Percentiles rank a stretch among this genome's conserved stretches.
Evolutionary conservation across 306 rosid genomes (phyloP).

Genomic region (Neltuma alba): DNA sequence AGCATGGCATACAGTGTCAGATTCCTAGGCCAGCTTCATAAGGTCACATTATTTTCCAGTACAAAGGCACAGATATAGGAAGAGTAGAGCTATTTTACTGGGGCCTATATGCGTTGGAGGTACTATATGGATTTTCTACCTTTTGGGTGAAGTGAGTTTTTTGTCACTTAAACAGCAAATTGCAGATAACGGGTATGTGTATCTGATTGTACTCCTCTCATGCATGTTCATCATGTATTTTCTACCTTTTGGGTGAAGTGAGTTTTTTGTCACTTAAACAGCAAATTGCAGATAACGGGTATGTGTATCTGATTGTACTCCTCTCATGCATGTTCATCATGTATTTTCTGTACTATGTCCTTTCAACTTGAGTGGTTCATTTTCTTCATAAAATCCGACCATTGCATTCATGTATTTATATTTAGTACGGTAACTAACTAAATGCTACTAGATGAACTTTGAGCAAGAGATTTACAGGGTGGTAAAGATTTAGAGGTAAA

Average conservation of each 20-base stretch:
- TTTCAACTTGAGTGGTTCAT: constrained; percentile 32
- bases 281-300: constrained; percentile 33
- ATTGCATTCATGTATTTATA: not conserved
- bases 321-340: constrained; percentile 3
- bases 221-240: constrained; percentile 48
- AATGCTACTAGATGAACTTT: constrained; percentile 1
- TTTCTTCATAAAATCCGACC: constrained; percentile 10
- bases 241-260: constrained; percentile 42
- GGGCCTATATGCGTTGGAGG: constrained; percentile 42
- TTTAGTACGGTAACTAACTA: constrained; percentile 17
- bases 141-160: constrained; percentile 38
- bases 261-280: constrained; percentile 39
- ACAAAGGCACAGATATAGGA: constrained; percentile 41
- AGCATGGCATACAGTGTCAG: constrained; percentile 34
- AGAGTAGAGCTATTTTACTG: constrained; percentile 36
- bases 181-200: constrained; percentile 26
- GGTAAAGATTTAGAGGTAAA: constrained; percentile 1
- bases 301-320: constrained; percentile 41
- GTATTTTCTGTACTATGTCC: constrained; percentile 32
- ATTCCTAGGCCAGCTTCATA: constrained; percentile 40
- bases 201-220: constrained; percentile 41
- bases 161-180: constrained; percentile 38
- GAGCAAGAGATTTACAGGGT: not conserved
- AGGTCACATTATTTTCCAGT: constrained; percentile 44
- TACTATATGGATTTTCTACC: constrained; percentile 56